A percentile compares a stretch with the other conserved stretches of the same genome.
Conservation (phyloP, 768 basidiomycete species). For the Lactifluus echinatus region DNA sequence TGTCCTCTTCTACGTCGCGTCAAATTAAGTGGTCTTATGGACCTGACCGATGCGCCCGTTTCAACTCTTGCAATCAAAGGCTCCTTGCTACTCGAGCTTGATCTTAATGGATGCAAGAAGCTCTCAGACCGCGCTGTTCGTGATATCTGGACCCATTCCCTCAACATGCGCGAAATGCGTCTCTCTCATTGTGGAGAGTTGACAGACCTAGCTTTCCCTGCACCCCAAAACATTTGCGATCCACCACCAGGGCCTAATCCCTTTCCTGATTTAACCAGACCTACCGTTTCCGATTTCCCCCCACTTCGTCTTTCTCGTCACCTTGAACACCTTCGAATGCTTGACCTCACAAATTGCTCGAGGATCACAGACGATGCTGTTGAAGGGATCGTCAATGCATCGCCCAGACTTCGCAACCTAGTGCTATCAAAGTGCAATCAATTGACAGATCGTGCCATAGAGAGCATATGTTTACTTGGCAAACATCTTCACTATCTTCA, state of each 20-base stretch:
- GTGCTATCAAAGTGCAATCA: slow-evolving; percentile 77
- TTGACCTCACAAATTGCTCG: slow-evolving; percentile 83
- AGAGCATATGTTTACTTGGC: slow-evolving; percentile 80
- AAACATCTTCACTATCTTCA: slow-evolving; percentile 92
- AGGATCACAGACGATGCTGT: slow-evolving; percentile 76
- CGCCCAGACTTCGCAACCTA: slow-evolving; percentile 77
- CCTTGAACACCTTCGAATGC: slow-evolving; percentile 83
- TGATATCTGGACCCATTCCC: slow-evolving; percentile 73
- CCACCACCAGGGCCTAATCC: slow-evolving; percentile 34
- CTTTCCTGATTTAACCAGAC: slow-evolving; percentile 29
- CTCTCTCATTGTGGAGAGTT: slow-evolving; percentile 71
- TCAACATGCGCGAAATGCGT: slow-evolving; percentile 85
- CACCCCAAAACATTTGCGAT: slow-evolving; percentile 40
- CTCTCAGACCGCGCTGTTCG: slow-evolving; percentile 74
- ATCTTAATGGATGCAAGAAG: slow-evolving; percentile 74
- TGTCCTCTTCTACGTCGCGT: slow-evolving; percentile 80
- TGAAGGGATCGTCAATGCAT: slow-evolving; percentile 71
- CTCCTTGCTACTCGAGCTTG: slow-evolving; percentile 86
- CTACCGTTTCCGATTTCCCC: slow-evolving; percentile 38
- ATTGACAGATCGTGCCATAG: slow-evolving; percentile 75
- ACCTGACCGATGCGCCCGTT: slow-evolving; percentile 69
- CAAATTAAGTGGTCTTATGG: slow-evolving; percentile 73
- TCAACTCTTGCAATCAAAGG: slow-evolving; percentile 69
- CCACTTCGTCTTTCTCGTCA: slow-evolving; percentile 56
- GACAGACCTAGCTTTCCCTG: slow-evolving; percentile 82